Evolutionary conservation across 139 green algal genomes (phyloP), one percentile per base, ranked within the genome.

Genomic region (Micractinium conductrix): DNA sequence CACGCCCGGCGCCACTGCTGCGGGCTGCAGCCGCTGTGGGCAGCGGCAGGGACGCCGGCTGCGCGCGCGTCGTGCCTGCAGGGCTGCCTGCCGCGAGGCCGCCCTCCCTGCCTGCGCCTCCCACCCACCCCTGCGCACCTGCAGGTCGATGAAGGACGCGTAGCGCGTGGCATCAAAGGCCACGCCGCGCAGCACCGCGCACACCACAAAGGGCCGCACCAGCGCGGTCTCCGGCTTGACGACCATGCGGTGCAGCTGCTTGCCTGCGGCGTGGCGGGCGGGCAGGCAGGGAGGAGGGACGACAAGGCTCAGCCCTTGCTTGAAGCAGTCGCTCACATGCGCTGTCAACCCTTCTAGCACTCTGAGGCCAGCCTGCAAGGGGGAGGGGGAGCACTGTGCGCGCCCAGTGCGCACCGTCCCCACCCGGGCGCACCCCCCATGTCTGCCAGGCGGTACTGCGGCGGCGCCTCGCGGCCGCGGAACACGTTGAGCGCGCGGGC

Each of bases 131-230:
- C 40, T 38, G 26, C 74, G 2, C 75, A 86, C 85, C 87, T 97
- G 95, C 60, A 99, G 91, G 88, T 99, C 97, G 79, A 99, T 99
- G 93, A 99, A 99, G 70, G 88, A 95, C 78, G 92, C 90, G 92
- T 99, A 99, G 38, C 94, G 88, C 12, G 84, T 84, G 28, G 91
- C 42, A 76, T 98, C 94, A 84, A 99, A 96, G 5, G 55, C 94
- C 17, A 99, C 85, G 35, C 95, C 96, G 0, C 97, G 89, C 84
- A 99, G 95, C 35, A 99, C 90, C 0, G 97, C 97, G 55, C 91
- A 95, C 67, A 99, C 97, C 42, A 99, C 93, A 87, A 98, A 99
- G 2, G 97, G 97, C 0, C 97, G 90, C 38, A 99, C 94, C 37
- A 99, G 92, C 10, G 94, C 89, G 19, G 96, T 98, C 90, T 99